A percentile compares a stretch with the other conserved stretches of the same genome.
Conservation (phyloP, 768 basidiomycete species). For the Asterophora parasitica region DNA sequence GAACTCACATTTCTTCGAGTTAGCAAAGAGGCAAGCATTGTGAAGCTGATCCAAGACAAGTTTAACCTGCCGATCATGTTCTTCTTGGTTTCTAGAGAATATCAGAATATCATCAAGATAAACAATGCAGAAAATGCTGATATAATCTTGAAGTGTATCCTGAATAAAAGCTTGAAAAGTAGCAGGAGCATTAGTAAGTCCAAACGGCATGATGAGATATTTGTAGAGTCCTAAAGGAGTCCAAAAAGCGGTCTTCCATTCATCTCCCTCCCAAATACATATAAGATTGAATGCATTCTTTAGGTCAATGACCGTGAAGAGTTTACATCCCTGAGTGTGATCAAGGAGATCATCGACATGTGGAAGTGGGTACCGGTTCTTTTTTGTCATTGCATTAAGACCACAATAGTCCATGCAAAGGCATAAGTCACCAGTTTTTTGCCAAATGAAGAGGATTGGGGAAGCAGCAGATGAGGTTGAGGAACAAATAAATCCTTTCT, state of each 20-base stretch:
- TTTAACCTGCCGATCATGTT: conserved; percentile 30
- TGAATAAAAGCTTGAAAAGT: conserved; percentile 40
- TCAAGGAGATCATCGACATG: conserved; percentile 26
- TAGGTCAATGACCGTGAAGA: conserved; percentile 33
- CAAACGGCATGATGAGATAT: conserved; percentile 33
- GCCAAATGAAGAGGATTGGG: conserved; percentile 28
- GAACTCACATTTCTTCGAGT: conserved; percentile 37
- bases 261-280: conserved; percentile 31
- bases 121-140: conserved; percentile 34
- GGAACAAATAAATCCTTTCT: conserved; percentile 30
- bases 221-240: conserved; percentile 34
- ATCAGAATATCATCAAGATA: conserved; percentile 44
- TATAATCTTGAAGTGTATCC: conserved; percentile 29
- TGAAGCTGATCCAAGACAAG: conserved; percentile 29
- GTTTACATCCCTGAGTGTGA: conserved; percentile 20
- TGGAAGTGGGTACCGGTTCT: conserved; percentile 25
- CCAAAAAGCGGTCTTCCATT: conserved; percentile 40
- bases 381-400: conserved; percentile 26
- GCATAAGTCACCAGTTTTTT: conserved; percentile 29
- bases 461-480: conserved; percentile 27
- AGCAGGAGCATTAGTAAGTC: conserved; percentile 34
- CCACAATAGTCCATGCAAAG: conserved; percentile 28
- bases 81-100: conserved; percentile 29
- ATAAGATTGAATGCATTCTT: conserved; percentile 33
- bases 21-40: conserved; percentile 25